A percentile compares a stretch with the other conserved stretches of the same genome.
These are phyloP conservation scores for Nemania sp. DNA, from an alignment of 2,329 filamentous ascomycete species.

Conservation along the genomic window DNA sequence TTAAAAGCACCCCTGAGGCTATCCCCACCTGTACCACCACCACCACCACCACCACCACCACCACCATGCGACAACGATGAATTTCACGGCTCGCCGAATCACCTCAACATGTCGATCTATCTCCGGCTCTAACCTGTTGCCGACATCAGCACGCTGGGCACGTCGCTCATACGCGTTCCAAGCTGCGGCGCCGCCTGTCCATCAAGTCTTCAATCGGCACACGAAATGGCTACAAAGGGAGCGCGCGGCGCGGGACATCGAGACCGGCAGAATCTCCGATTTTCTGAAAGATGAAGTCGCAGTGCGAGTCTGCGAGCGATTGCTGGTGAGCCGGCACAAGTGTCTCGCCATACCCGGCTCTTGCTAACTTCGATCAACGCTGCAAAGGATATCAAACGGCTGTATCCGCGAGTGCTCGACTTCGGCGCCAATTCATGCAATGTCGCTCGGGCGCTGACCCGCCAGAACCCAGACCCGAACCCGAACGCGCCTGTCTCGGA, in stretches of 20 bases:
- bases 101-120: conserved; percentile 23
- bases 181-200: conserved; percentile 72
- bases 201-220: conserved; percentile 88
- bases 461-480: conserved; percentile 67
- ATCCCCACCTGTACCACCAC: neutral
- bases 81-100: conserved; percentile 32
- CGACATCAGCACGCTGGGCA: conserved; percentile 15
- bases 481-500: conserved; percentile 54
- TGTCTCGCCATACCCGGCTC: neutral
- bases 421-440: conserved; percentile 96
- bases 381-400: conserved; percentile 77
- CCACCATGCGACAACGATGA: conserved; percentile 34
- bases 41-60: too few relatives aligned
- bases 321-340: conserved; percentile 53
- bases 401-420: conserved; percentile 83
- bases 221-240: conserved; percentile 93
- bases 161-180: conserved; percentile 74
- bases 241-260: conserved; percentile 71
- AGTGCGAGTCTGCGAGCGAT: conserved; percentile 76
- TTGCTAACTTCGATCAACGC: conserved; percentile 3
- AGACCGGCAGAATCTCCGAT: conserved; percentile 78
- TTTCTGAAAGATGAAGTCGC: conserved; percentile 95
- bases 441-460: conserved; percentile 78
- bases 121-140: conserved; percentile 13
- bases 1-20: too few relatives aligned